Evolutionary conservation across 1,139 yeast species (phyloP).

Genomic region (Yamadazyma conglobata): DNA sequence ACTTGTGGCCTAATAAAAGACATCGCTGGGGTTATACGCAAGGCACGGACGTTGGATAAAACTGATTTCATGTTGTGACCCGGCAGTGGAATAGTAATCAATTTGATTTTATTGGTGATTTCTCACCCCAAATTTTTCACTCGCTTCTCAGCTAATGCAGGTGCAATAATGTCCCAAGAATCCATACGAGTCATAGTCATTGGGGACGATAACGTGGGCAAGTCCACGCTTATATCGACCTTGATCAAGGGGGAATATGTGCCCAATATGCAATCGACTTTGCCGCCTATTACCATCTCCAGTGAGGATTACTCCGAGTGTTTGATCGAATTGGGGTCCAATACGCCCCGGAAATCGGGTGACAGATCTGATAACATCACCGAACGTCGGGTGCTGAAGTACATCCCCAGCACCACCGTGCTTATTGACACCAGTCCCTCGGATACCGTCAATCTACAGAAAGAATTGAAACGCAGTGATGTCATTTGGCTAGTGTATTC

Average conservation of each 20-base stretch:
- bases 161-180: conserved; percentile 13
- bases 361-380: conserved; percentile 10
- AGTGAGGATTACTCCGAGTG: conserved; percentile 36
- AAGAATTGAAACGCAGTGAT: conserved; percentile 79
- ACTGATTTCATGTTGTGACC: too few relatives aligned
- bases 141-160: too few relatives aligned
- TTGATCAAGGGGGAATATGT: conserved; percentile 77
- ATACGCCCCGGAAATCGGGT: conserved; percentile 14
- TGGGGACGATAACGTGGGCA: conserved; percentile 95
- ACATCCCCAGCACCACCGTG: conserved; percentile 65
- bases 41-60: too few relatives aligned
- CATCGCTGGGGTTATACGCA: too few relatives aligned
- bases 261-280: conserved; percentile 67
- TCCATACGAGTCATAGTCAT: conserved; percentile 78
- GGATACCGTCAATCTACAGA: conserved; percentile 58
- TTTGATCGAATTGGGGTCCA: conserved; percentile 21
- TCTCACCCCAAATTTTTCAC: too few relatives aligned
- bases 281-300: conserved; percentile 78
- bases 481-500: conserved; percentile 91
- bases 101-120: too few relatives aligned
- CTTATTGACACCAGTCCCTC: conserved; percentile 77
- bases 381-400: conserved; percentile 26
- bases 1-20: too few relatives aligned
- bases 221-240: conserved; percentile 71
- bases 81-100: too few relatives aligned